phyloP scores from a whole-genome alignment of 176 grass and related monocot genomes.

The Carex myosuroides region DNA sequence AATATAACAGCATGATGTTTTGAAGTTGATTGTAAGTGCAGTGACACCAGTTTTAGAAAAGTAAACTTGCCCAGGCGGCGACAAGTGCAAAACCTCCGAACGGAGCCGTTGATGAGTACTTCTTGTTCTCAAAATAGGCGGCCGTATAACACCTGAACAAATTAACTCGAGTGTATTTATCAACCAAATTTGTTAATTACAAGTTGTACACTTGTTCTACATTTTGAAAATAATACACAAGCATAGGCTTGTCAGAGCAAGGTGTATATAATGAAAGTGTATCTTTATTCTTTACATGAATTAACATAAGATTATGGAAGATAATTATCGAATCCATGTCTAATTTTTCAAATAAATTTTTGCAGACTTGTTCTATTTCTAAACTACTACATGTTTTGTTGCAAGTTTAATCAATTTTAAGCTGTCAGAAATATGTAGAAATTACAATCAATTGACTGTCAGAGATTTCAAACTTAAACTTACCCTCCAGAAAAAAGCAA shows the following conservation, averaged over 20 bases:
- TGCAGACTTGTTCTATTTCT: not conserved
- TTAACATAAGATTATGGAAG: not conserved
- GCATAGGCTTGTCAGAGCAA: not conserved
- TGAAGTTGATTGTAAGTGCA: not conserved
- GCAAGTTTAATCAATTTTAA: not conserved
- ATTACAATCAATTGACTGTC: not conserved
- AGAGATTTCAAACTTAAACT: conserved; percentile 20
- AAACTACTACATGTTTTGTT: not conserved
- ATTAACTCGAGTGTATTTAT: not conserved
- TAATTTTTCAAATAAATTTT: not conserved
- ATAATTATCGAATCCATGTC: not conserved
- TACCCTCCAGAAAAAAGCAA: conserved; percentile 88
- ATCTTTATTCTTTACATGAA: not conserved
- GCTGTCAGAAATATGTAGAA: not conserved
- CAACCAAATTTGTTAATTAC: not conserved
- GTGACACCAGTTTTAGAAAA: conserved; percentile 42
- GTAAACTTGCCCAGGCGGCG: conserved; percentile 64
- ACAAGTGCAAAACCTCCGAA: conserved; percentile 82
- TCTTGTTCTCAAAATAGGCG: conserved; percentile 79
- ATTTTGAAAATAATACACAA: not conserved
- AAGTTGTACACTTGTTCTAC: not conserved
- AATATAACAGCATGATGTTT: not conserved
- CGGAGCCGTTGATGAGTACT: conserved; percentile 52
- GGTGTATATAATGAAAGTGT: not conserved
- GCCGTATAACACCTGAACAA: conserved; percentile 62